These are phyloP conservation scores for Tetraselmis chui DNA, from an alignment of 139 green algal genomes.

Conservation along the genomic window DNA sequence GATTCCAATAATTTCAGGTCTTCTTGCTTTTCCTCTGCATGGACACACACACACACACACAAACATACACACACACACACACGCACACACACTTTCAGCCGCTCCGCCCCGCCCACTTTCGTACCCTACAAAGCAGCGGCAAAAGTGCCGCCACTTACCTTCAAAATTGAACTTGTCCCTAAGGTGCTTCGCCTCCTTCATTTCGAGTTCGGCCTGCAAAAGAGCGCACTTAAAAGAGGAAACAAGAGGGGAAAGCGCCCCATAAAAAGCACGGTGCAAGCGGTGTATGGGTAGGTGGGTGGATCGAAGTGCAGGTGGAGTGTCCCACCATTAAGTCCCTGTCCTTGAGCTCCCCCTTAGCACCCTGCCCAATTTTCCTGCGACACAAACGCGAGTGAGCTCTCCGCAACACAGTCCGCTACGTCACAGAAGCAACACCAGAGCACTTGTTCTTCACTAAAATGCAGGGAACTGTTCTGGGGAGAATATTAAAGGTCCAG, in stretches of 20 bases:
- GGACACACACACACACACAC: not conserved
- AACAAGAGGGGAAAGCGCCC: not conserved
- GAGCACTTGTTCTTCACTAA: too few relatives aligned
- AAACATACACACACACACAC: not conserved
- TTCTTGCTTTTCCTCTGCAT: constrained; percentile 62
- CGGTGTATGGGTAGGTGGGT: not conserved
- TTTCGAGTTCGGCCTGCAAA: constrained; percentile 53
- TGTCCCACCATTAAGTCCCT: constrained; percentile 41
- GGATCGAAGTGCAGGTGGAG: not conserved
- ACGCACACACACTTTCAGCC: too few relatives aligned
- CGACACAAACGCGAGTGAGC: too few relatives aligned
- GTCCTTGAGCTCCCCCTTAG: constrained; percentile 13
- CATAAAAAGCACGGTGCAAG: too few relatives aligned
- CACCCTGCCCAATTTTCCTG: not conserved
- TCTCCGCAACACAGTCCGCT: too few relatives aligned
- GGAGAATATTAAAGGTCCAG: too few relatives aligned
- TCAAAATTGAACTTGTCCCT: constrained; percentile 62
- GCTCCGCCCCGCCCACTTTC: too few relatives aligned
- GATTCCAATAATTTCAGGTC: constrained; percentile 74
- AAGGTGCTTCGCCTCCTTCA: constrained; percentile 73
- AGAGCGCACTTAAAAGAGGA: not conserved
- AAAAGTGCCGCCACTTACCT: constrained; percentile 37
- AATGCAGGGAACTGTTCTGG: too few relatives aligned
- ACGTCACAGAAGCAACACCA: too few relatives aligned
- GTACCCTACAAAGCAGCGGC: too few relatives aligned